Percentiles rank a stretch among this genome's conserved stretches.
Evolutionary conservation across 441 rosid genomes (phyloP).

Genomic region (Euphorbia celastroides): DNA sequence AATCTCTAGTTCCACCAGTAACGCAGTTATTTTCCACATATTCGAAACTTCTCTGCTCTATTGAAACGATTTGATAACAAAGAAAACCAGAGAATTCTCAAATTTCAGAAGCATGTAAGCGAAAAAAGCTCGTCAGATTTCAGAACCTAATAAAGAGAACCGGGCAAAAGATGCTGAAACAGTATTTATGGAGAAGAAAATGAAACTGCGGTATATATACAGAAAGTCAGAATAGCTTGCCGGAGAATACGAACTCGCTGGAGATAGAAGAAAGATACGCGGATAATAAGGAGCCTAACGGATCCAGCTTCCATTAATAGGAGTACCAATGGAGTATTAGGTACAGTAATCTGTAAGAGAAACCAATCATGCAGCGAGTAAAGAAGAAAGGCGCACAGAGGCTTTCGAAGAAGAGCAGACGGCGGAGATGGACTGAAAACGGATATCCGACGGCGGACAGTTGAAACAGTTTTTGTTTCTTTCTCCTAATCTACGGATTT

Average conservation of each 20-base stretch:
- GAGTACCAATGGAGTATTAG: not conserved
- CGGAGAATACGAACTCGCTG: not conserved
- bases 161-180: not conserved
- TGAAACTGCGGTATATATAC: not conserved
- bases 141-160: no score
- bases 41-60: slow-evolving; percentile 6
- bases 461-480: slow-evolving; percentile 20
- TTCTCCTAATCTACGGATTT: slow-evolving; percentile 2
- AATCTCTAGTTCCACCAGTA: not conserved
- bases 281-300: not conserved
- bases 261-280: not conserved
- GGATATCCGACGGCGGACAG: slow-evolving; percentile 27
- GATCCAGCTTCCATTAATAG: slow-evolving; percentile 4
- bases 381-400: not conserved
- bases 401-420: not conserved
- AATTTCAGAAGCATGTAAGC: not conserved
- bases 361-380: not conserved
- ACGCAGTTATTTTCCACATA: not conserved
- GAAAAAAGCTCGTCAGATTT: no score
- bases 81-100: no score
- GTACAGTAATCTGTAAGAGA: not conserved
- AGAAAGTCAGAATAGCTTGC: not conserved
- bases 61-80: not conserved
- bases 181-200: not conserved
- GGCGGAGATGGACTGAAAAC: slow-evolving; percentile 22